Evolutionary conservation across 352 stramenopile species (phyloP), one percentile per base, ranked within the genome.

Genomic region (Phytophthora pluvialis): DNA sequence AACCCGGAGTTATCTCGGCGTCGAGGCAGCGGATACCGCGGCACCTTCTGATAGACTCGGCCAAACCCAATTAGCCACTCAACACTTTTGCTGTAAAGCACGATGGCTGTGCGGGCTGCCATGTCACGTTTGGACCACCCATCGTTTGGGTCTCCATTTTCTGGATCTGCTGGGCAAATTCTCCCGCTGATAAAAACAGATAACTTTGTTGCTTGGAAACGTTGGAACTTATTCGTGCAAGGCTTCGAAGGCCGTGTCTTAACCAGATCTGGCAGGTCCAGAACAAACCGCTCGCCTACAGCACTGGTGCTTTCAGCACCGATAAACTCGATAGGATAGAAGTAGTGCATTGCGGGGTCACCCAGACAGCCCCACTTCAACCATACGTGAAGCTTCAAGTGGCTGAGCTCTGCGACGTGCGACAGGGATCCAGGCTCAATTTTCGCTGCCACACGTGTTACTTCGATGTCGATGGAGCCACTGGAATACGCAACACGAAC

Each of bases 11-110:
- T 13, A 45, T 43, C 4, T 28, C 49, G 43, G 9, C 63, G 67
- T 21, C 60, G 68, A 38, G 71, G 73, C 25, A 83, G 60, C 6
- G 68, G 52, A 49, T 71, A 55, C 3, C 40, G 49, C 33, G 68
- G 63, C 3, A 91, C 32, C 2, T 64, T 73, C 43, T 76, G 40
- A 29, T 90, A 91, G 16, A 91, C 18, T 8, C 64, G 65, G 7
- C 71, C 68, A 55, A 92, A 90, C 12, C 45, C 68, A 67, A 90
- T 86, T 21, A 95, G 31, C 81, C 85, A 92, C 46, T 93, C 87
- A 7, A 93, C 67, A 15, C 89, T 81, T 48, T 89, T 93, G 2
- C 70, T 82, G 65, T 95, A 93, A 6, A 95, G 42, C 1, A 95
- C 68, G 28, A 93, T 67, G 18, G 84, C 78, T 40, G 80, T 86